phyloP scores from a whole-genome alignment of 1,139 yeast genomes.

The Suhomyces ambrosiae region DNA sequence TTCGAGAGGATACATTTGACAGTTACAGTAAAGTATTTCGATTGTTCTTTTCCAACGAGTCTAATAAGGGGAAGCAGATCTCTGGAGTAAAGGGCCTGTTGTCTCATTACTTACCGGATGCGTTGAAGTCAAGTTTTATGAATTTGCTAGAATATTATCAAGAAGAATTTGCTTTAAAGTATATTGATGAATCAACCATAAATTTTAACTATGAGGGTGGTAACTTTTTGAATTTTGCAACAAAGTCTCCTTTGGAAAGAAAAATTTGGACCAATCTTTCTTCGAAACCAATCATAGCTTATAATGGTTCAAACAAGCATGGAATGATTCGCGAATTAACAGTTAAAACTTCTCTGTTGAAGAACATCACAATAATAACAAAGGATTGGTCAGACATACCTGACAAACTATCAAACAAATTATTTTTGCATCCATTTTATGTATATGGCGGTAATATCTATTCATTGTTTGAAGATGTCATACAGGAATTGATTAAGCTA shows the following conservation, averaged over 20 bases:
- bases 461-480: conserved; percentile 14
- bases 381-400: conserved; percentile 11
- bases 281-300: conserved; percentile 9
- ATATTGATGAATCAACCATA: conserved; percentile 8
- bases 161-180: conserved; percentile 10
- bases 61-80: conserved; percentile 1
- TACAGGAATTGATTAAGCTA: conserved; percentile 7
- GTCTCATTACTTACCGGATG: conserved; percentile 7
- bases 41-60: conserved; percentile 3
- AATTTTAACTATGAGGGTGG: not conserved
- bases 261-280: conserved; percentile 8
- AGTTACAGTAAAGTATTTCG: conserved; percentile 6
- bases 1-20: conserved; percentile 4
- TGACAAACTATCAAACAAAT: conserved; percentile 10
- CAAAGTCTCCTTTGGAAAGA: conserved; percentile 10
- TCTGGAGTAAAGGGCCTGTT: conserved; percentile 4
- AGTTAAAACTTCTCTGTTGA: conserved; percentile 11
- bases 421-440: conserved; percentile 14
- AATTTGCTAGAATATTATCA: conserved; percentile 12
- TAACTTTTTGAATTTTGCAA: conserved; percentile 4
- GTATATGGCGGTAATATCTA: conserved; percentile 7
- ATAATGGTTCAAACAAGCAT: not conserved
- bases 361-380: not conserved
- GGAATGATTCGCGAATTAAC: conserved; percentile 2
- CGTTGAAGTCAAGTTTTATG: not conserved